phyloP scores from a whole-genome alignment of 805 yeast genomes.

The Jamesozyma piceae region DNA sequence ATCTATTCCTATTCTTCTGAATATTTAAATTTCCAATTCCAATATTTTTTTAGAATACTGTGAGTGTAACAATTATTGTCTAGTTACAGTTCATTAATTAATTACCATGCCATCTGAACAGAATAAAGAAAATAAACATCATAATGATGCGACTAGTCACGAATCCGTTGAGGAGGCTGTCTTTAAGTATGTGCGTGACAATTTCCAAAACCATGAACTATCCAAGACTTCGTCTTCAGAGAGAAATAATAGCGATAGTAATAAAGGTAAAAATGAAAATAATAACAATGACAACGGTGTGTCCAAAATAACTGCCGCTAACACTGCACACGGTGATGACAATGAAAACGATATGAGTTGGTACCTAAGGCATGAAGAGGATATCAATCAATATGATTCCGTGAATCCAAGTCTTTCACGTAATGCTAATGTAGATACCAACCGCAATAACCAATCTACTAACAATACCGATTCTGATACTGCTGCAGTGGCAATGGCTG shows the following conservation, averaged over 20 bases:
- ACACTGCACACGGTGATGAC: background rate
- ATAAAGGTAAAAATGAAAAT: conserved; percentile 1
- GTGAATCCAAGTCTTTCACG: background rate
- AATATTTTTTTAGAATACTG: too few relatives aligned
- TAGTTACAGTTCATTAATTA: background rate
- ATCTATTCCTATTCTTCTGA: background rate
- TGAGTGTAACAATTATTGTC: background rate
- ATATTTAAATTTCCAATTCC: too few relatives aligned
- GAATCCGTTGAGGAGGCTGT: conserved; percentile 69
- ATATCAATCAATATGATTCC: conserved; percentile 4
- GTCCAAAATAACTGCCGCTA: conserved; percentile 6
- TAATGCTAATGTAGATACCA: conserved; percentile 2
- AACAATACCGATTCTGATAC: conserved; percentile 1
- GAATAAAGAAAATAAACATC: background rate
- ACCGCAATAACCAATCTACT: conserved; percentile 1
- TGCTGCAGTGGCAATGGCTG: conserved; percentile 26
- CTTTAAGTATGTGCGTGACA: conserved; percentile 60
- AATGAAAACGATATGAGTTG: conserved; percentile 16
- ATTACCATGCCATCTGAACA: conserved; percentile 2
- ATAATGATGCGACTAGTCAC: conserved; percentile 3
- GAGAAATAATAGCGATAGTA: conserved; percentile 14
- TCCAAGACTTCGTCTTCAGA: conserved; percentile 4
- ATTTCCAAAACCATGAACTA: conserved; percentile 34
- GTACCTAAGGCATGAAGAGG: conserved; percentile 19
- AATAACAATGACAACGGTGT: conserved; percentile 8